phyloP scores from a whole-genome alignment of 768 basidiomycete genomes.

The Boletus fagicola region DNA sequence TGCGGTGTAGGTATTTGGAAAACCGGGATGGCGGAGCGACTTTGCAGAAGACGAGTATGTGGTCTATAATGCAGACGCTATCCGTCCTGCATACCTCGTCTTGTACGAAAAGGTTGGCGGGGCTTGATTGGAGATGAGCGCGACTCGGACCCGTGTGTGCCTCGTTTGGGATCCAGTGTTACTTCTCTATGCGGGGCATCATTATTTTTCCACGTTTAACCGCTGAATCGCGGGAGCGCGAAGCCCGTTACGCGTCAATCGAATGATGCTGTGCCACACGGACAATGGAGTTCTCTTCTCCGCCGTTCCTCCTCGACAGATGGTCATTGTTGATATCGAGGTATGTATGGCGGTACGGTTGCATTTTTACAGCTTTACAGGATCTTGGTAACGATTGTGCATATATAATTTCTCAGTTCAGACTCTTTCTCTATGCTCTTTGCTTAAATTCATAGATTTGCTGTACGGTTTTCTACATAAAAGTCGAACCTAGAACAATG shows the following conservation, averaged over 20 bases:
- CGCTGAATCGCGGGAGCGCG: not conserved
- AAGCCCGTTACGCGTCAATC: not conserved
- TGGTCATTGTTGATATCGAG: not conserved
- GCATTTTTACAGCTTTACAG: not conserved
- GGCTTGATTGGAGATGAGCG: not conserved
- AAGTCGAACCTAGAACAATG: not conserved
- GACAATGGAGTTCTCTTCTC: not conserved
- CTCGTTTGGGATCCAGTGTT: not conserved
- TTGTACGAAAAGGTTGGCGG: slow-evolving; percentile 13
- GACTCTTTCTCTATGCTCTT: no score
- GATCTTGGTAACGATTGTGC: not conserved
- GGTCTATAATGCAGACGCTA: slow-evolving; percentile 25
- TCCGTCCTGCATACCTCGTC: slow-evolving; percentile 26
- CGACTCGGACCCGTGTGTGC: not conserved
- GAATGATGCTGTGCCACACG: not conserved
- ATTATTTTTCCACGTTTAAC: not conserved
- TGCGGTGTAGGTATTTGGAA: slow-evolving; percentile 14
- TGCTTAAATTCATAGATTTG: not conserved
- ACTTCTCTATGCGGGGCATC: not conserved
- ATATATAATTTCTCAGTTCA: not conserved
- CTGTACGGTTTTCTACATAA: not conserved
- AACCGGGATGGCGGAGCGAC: slow-evolving; percentile 6
- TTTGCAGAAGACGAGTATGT: slow-evolving; percentile 27
- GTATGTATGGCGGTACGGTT: not conserved
- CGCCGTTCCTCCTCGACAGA: not conserved